phyloP scores from a whole-genome alignment of 352 stramenopile genomes.

The Nothophytophthora sp. region DNA sequence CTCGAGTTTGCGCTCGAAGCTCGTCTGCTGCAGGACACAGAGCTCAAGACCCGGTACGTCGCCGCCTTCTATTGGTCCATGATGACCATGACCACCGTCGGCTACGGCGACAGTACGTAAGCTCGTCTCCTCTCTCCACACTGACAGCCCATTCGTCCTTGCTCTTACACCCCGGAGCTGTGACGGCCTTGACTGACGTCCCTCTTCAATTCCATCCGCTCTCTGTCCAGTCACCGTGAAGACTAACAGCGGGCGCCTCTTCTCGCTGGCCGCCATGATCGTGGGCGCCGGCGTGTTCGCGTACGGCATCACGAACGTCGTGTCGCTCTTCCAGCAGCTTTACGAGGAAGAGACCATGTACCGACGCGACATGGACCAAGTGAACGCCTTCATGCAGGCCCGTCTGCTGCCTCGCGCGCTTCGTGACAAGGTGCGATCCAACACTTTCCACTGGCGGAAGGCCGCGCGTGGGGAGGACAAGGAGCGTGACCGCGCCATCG shows the following conservation, averaged over 20 bases:
- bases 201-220: no score
- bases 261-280: slow-evolving; percentile 74
- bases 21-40: slow-evolving; percentile 44
- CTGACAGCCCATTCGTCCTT: no score
- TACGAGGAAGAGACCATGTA: slow-evolving; percentile 68
- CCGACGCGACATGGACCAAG: slow-evolving; percentile 74
- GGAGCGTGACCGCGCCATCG: slow-evolving; percentile 55
- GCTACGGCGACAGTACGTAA: slow-evolving; percentile 73
- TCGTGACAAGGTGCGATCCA: slow-evolving; percentile 75
- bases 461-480: slow-evolving; percentile 69
- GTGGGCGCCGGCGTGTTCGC: slow-evolving; percentile 81
- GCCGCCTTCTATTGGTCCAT: slow-evolving; percentile 87
- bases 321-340: slow-evolving; percentile 76
- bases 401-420: slow-evolving; percentile 60
- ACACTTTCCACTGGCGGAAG: slow-evolving; percentile 81
- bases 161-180: no score
- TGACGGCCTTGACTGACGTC: no score
- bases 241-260: slow-evolving; percentile 64
- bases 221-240: slow-evolving; percentile 59
- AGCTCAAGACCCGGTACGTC: slow-evolving; percentile 69
- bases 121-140: no score
- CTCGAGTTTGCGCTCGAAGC: slow-evolving; percentile 40
- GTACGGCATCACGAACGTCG: slow-evolving; percentile 85
- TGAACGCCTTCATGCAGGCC: slow-evolving; percentile 78
- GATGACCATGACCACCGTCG: slow-evolving; percentile 85